Percentiles rank a stretch among this genome's conserved stretches.
phyloP scores from a whole-genome alignment of 352 stramenopile species.

The Phytophthora capsici region DNA sequence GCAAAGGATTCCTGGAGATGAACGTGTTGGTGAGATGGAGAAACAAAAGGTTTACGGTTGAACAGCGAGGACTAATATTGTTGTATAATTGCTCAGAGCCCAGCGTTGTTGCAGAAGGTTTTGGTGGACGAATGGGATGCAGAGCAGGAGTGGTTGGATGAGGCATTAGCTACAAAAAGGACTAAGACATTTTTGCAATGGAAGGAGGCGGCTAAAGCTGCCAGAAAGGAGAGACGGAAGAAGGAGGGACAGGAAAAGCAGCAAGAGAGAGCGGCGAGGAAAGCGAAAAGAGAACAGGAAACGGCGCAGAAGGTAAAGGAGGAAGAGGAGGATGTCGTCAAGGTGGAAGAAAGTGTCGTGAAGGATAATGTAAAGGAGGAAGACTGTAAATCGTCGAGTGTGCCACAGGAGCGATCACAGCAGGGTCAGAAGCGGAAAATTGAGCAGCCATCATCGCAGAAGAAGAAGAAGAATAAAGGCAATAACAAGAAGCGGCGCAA shows the following conservation, averaged over 20 bases:
- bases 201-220: conserved; percentile 68
- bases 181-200: conserved; percentile 72
- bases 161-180: conserved; percentile 50
- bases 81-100: conserved; percentile 29
- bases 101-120: conserved; percentile 62
- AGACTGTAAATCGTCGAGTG: background rate
- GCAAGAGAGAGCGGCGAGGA: conserved; percentile 45
- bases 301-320: conserved; percentile 9
- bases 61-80: conserved; percentile 12
- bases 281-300: conserved; percentile 45
- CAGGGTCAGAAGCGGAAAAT: conserved; percentile 15
- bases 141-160: conserved; percentile 66
- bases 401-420: background rate
- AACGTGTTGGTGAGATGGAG: conserved; percentile 66
- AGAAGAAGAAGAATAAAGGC: conserved; percentile 22
- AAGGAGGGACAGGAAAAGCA: conserved; percentile 58
- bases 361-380: conserved; percentile 3
- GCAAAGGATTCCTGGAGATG: conserved; percentile 84
- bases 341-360: background rate
- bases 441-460: background rate
- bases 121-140: conserved; percentile 74
- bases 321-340: background rate
- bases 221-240: conserved; percentile 67
- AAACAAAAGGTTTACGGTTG: background rate
- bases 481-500: conserved; percentile 30